Conservation (phyloP, 495 filamentous ascomycete species). For the Talaromyces stipitatus region DNA sequence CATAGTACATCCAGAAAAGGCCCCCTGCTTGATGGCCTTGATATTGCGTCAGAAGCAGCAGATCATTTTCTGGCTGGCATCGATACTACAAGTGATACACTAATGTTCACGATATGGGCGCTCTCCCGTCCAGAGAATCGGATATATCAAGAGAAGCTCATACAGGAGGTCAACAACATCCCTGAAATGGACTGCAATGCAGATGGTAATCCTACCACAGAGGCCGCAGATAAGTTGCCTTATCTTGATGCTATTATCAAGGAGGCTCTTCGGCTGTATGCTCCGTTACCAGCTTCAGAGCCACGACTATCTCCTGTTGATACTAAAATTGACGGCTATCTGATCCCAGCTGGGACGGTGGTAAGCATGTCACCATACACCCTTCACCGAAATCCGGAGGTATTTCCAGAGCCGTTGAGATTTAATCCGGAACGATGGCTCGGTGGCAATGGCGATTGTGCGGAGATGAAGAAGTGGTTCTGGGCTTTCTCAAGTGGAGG, state of each 20-base stretch:
- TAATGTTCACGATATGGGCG: constrained; percentile 28
- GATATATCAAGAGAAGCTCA: constrained; percentile 17
- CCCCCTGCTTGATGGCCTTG: constrained; percentile 9
- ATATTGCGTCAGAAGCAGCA: constrained; percentile 23
- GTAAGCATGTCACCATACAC: not conserved
- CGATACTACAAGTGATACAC: constrained; percentile 24
- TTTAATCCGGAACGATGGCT: constrained; percentile 20
- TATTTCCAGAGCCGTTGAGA: not conserved
- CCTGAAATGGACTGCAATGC: not conserved
- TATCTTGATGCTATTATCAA: constrained; percentile 44
- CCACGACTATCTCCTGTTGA: not conserved
- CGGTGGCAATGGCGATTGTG: constrained; percentile 8
- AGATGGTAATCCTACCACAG: not conserved
- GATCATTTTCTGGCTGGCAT: constrained; percentile 24
- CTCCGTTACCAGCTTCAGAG: constrained; percentile 23
- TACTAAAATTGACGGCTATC: constrained; percentile 4
- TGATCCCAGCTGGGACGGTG: constrained; percentile 3
- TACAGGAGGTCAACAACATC: constrained; percentile 12
- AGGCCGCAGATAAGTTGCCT: constrained; percentile 10
- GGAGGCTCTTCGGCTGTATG: constrained; percentile 47
- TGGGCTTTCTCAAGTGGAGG: constrained; percentile 22
- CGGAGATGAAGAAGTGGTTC: constrained; percentile 39
- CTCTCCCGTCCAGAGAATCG: constrained; percentile 20
- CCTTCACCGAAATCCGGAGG: constrained; percentile 5
- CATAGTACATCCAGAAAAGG: constrained; percentile 9